Conservation (phyloP, 192 early-diverging fungal species). For the Linnemannia elongata region DNA sequence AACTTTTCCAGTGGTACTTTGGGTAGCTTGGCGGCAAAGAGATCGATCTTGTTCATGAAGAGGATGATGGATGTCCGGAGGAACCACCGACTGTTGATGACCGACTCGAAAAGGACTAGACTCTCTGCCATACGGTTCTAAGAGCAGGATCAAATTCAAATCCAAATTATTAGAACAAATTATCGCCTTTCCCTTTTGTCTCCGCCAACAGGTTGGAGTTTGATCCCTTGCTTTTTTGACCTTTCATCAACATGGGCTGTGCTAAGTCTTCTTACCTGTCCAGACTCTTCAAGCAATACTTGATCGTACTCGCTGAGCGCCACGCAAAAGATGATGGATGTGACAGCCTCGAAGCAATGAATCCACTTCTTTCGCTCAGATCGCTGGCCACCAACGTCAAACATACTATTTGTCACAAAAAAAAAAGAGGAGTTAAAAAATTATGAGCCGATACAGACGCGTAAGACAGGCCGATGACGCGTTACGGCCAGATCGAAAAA, state of each 20-base stretch:
- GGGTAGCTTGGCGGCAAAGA: conserved; percentile 86
- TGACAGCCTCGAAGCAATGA: conserved; percentile 88
- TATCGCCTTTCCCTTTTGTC: background rate
- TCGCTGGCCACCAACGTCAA: conserved; percentile 90
- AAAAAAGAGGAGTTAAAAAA: background rate
- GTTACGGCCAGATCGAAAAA: background rate
- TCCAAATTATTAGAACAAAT: background rate
- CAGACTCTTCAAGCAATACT: conserved; percentile 87
- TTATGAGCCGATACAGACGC: background rate
- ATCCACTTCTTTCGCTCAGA: conserved; percentile 92
- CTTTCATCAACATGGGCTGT: background rate
- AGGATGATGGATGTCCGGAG: conserved; percentile 91
- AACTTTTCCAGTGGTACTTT: conserved; percentile 82
- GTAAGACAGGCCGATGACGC: background rate
- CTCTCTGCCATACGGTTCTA: conserved; percentile 96
- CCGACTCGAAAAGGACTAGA: conserved; percentile 90
- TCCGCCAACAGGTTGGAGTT: background rate
- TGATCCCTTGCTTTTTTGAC: background rate
- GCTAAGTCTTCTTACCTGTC: conserved; percentile 58
- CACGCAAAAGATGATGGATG: conserved; percentile 94
- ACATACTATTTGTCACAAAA: conserved; percentile 69
- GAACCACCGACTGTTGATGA: conserved; percentile 95
- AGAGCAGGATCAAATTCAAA: background rate
- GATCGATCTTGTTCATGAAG: conserved; percentile 95
- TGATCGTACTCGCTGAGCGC: conserved; percentile 96